Conservation (phyloP, 73 alveolate genomes). For the Tetrahymena borealis region DNA sequence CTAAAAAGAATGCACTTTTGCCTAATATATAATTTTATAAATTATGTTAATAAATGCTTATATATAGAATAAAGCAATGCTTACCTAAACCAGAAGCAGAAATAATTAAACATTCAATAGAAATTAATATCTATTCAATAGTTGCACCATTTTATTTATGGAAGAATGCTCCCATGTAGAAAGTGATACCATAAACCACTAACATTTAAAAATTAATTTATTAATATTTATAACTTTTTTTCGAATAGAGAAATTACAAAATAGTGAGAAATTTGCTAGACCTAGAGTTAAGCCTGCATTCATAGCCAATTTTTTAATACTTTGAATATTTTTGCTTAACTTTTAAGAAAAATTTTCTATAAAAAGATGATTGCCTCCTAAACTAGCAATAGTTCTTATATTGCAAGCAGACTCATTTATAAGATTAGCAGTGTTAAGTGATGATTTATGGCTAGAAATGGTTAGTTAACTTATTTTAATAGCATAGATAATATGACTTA, state of each 20-base stretch:
- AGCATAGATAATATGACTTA: not conserved
- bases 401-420: not conserved
- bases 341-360: not conserved
- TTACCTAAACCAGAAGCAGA: conserved; percentile 40
- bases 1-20: conserved; percentile 18
- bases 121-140: conserved; percentile 47
- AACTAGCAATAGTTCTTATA: not conserved
- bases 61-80: conserved; percentile 46
- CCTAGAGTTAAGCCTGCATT: conserved; percentile 22
- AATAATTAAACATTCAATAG: conserved; percentile 37
- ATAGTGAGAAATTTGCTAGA: conserved; percentile 42
- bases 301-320: conserved; percentile 51
- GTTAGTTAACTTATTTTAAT: not conserved
- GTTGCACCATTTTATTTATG: conserved; percentile 45
- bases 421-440: not conserved
- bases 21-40: conserved; percentile 58
- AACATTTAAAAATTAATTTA: too few species aligned
- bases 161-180: not conserved
- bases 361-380: not conserved
- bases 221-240: too few species aligned
- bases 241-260: conserved; percentile 48
- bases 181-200: not conserved
- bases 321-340: conserved; percentile 58
- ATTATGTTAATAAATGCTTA: conserved; percentile 62
- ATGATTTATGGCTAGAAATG: not conserved